phyloP scores from a whole-genome alignment of 2,329 filamentous ascomycete genomes.

The Penicillium sclerotigenum region DNA sequence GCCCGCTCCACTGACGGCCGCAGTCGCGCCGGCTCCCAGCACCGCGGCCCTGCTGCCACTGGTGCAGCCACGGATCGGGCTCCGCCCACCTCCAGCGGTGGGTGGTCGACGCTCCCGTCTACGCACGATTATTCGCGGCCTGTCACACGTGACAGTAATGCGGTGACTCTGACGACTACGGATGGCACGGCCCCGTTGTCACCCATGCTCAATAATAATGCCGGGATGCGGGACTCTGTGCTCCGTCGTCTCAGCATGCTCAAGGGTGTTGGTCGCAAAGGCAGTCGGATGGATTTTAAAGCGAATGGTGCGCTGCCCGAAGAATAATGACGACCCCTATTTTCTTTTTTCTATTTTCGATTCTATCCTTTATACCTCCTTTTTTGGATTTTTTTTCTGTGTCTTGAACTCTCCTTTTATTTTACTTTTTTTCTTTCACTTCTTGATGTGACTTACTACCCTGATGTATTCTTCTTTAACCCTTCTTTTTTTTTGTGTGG shows the following conservation, averaged over 20 bases:
- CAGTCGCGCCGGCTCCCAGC: slow-evolving; percentile 30
- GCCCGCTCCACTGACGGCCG: slow-evolving; percentile 30
- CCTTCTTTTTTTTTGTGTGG: slow-evolving; percentile 13
- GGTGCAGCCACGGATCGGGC: slow-evolving; percentile 19
- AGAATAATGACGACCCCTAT: slow-evolving; percentile 29
- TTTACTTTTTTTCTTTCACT: slow-evolving; percentile 6
- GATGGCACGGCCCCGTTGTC: slow-evolving; percentile 20
- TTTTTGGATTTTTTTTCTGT: not conserved
- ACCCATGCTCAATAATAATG: slow-evolving; percentile 35
- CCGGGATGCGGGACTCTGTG: slow-evolving; percentile 57
- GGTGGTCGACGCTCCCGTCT: slow-evolving; percentile 35
- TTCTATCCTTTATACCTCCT: slow-evolving; percentile 1
- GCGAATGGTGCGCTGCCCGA: slow-evolving; percentile 34
- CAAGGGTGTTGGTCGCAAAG: slow-evolving; percentile 66
- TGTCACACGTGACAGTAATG: slow-evolving; percentile 31
- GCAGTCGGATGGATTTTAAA: slow-evolving; percentile 53
- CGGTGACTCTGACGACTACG: slow-evolving; percentile 10
- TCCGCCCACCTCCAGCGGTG: slow-evolving; percentile 27
- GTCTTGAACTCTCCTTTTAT: slow-evolving; percentile 4
- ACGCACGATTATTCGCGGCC: slow-evolving; percentile 36
- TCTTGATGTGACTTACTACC: slow-evolving; percentile 21
- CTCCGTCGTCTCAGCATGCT: slow-evolving; percentile 76
- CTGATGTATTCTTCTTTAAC: slow-evolving; percentile 5
- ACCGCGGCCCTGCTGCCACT: slow-evolving; percentile 20
- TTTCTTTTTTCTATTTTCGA: slow-evolving; percentile 6